A percentile compares a stretch with the other conserved stretches of the same genome.
These are phyloP conservation scores for Lepraria neglecta DNA, from an alignment of 495 filamentous ascomycete species.

Conservation along the genomic window DNA sequence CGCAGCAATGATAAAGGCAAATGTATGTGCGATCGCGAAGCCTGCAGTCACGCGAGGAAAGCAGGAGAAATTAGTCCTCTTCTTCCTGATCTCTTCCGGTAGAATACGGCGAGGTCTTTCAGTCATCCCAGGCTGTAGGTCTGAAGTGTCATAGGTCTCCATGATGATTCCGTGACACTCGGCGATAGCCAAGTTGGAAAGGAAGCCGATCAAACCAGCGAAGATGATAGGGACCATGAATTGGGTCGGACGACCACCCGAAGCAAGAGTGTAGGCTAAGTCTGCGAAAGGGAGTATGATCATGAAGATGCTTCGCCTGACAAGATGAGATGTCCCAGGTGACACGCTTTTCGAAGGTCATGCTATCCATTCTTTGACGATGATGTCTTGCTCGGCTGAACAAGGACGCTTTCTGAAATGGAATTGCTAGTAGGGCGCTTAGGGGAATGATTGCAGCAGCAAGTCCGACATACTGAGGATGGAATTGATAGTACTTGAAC, in stretches of 20 bases:
- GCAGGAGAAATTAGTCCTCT: slow-evolving; percentile 59
- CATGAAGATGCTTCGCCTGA: slow-evolving; percentile 60
- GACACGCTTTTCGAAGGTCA: slow-evolving; percentile 51
- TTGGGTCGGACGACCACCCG: slow-evolving; percentile 50
- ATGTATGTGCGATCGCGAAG: slow-evolving; percentile 59
- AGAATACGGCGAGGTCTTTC: slow-evolving; percentile 45
- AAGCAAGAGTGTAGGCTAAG: slow-evolving; percentile 57
- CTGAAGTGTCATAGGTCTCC: slow-evolving; percentile 73
- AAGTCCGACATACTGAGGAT: slow-evolving; percentile 55
- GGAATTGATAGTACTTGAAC: slow-evolving; percentile 56
- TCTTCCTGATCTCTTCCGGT: slow-evolving; percentile 42
- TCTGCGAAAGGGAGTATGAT: slow-evolving; percentile 58
- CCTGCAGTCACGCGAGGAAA: slow-evolving; percentile 66
- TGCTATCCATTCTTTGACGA: slow-evolving; percentile 50
- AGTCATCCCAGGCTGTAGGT: slow-evolving; percentile 59
- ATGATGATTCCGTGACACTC: slow-evolving; percentile 72
- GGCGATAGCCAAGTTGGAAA: slow-evolving; percentile 64
- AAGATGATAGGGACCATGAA: slow-evolving; percentile 59
- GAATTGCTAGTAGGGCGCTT: slow-evolving; percentile 60
- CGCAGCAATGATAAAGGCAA: slow-evolving; percentile 60
- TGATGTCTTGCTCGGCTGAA: slow-evolving; percentile 55
- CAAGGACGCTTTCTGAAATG: slow-evolving; percentile 62
- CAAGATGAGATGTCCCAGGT: slow-evolving; percentile 62
- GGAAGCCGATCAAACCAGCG: slow-evolving; percentile 58
- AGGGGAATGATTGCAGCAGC: slow-evolving; percentile 56